Percentiles rank a stretch among this genome's conserved stretches.
Evolutionary conservation across 495 filamentous ascomycete genomes (phyloP).

Genomic region (Filosporella fistucella): DNA sequence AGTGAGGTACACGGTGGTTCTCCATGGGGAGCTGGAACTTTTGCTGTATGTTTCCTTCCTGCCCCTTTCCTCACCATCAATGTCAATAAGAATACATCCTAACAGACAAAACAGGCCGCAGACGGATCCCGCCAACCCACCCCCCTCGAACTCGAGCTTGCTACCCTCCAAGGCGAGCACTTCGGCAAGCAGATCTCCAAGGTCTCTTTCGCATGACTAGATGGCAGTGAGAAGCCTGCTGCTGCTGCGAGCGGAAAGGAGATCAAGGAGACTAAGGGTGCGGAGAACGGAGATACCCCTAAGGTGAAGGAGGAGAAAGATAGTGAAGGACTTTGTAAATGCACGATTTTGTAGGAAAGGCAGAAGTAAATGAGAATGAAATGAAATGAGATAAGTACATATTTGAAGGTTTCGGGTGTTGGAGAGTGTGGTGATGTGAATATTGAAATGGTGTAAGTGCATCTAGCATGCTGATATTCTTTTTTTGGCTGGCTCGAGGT

Average conservation of each 20-base stretch:
- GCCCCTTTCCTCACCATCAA: neutral
- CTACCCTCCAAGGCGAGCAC: conserved; percentile 73
- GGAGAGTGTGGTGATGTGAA: no score
- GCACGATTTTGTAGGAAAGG: conserved; percentile 46
- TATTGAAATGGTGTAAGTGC: no score
- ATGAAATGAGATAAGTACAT: neutral
- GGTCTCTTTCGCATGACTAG: conserved; percentile 76
- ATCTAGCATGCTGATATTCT: no score
- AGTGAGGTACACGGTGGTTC: conserved; percentile 77
- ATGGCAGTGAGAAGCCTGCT: conserved; percentile 38
- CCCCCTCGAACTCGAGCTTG: conserved; percentile 68
- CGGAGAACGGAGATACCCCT: conserved; percentile 14
- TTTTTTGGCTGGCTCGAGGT: no score
- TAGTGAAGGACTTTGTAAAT: conserved; percentile 65
- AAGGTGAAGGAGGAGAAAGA: conserved; percentile 33
- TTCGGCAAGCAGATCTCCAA: conserved; percentile 81
- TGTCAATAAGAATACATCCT: conserved; percentile 12
- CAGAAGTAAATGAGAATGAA: neutral
- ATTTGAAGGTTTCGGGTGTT: neutral
- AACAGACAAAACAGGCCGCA: conserved; percentile 31
- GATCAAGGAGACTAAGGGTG: conserved; percentile 24
- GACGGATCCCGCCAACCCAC: conserved; percentile 82
- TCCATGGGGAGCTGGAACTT: conserved; percentile 94
- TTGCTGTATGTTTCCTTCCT: conserved; percentile 53
- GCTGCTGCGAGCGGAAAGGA: conserved; percentile 23